Evolutionary conservation across 805 yeast genomes (phyloP).

Genomic region (Dipodascus geniculatus): DNA sequence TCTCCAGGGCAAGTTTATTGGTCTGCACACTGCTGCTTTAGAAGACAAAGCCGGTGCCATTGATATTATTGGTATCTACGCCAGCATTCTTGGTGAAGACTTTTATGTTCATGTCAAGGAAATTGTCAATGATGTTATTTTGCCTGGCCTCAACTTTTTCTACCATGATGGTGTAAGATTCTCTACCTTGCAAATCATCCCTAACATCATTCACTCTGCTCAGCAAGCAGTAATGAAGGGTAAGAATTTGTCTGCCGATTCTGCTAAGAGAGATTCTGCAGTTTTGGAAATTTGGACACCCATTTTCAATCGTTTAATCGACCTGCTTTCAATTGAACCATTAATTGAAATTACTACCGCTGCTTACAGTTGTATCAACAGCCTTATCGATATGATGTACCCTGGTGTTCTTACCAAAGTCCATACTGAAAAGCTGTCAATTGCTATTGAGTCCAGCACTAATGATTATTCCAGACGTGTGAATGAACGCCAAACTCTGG

Average conservation of each 20-base stretch:
- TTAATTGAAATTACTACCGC: slow-evolving; percentile 72
- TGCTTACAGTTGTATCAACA: slow-evolving; percentile 60
- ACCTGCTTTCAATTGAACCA: slow-evolving; percentile 64
- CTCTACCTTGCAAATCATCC: slow-evolving; percentile 76
- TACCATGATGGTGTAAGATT: slow-evolving; percentile 91
- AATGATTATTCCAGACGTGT: slow-evolving; percentile 61
- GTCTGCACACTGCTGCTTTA: slow-evolving; percentile 85
- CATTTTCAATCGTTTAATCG: slow-evolving; percentile 54
- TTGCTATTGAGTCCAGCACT: slow-evolving; percentile 48
- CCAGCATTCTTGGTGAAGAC: slow-evolving; percentile 67
- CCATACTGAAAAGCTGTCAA: slow-evolving; percentile 41
- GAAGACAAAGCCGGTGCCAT: slow-evolving; percentile 92
- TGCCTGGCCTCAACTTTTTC: slow-evolving; percentile 84
- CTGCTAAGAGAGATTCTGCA: slow-evolving; percentile 30
- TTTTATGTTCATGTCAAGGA: slow-evolving; percentile 78
- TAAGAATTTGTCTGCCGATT: slow-evolving; percentile 33
- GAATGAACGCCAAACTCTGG: slow-evolving; percentile 35
- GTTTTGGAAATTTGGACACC: slow-evolving; percentile 61
- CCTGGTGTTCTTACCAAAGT: slow-evolving; percentile 39
- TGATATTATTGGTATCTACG: slow-evolving; percentile 75
- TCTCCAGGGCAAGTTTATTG: slow-evolving; percentile 82
- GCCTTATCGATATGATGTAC: slow-evolving; percentile 58
- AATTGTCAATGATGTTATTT: slow-evolving; percentile 62
- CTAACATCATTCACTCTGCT: slow-evolving; percentile 61
- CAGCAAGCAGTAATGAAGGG: slow-evolving; percentile 40